Base-by-base conservation (phyloP, 768 basidiomycete genomes). In the Pholiota conissans region DNA sequence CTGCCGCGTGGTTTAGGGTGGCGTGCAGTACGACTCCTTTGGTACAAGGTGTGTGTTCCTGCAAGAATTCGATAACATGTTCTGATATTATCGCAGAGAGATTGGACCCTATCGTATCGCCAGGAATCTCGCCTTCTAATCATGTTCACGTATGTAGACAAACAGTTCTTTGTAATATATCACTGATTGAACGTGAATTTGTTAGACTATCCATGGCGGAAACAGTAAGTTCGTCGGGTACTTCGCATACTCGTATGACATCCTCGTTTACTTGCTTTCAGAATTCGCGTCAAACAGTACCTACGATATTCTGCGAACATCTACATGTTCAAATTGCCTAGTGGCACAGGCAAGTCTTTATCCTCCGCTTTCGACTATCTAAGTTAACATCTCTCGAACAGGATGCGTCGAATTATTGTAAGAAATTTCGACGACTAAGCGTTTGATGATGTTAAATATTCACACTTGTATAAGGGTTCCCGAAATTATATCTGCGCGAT, bases 321-420 rank as follows among this genome's bases (percentile, higher is more conserved):
- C 77, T 11, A 61, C 60, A 8, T 78, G 77, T 57, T 75, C 76
- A 10, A 73, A 69, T 48, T 78, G 77, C 52, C 52, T 69, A 24
- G 74, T 78, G 10, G 53, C 67, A 10, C 68, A 75, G 59, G 74
- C 72, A 55, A 24, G 40, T 7, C 1, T n/a, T 40, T 59, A 34
- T 26, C 22, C 9, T 1, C 22, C 27, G 22, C 3, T 49, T 20
- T 48, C 5, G n/a, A 18, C n/a, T 20, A n/a, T n/a, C 30, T 28
- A 13, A 54, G 4, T 16, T 9, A 5, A 45, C 54, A 22, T 56
- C 26, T 16, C 13, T 26, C 20, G 32, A 26, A 52, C 18, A 77
- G 72, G 76, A 78, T 55, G 54, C 70, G 5, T 74, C 75, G 9
- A 75, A 76, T 57, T 78, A 78, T 60, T 78, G 77, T 76, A 56